Evolutionary conservation across 176 grass and related monocot genomes (phyloP).

Genomic region (Eragrostis nindensis): DNA sequence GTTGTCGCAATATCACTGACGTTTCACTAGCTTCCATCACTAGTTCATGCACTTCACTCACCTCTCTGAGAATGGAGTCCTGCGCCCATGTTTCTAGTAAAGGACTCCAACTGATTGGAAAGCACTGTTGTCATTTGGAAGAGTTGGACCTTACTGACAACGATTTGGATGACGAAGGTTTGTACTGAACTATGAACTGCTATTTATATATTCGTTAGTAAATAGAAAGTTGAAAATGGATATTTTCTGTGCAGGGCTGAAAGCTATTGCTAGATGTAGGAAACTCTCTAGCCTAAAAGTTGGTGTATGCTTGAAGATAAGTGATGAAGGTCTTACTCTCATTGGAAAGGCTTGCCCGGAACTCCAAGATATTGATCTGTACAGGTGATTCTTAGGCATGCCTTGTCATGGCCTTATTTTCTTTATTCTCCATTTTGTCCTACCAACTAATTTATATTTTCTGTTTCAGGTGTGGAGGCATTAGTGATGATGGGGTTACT

Average conservation of each 20-base stretch:
- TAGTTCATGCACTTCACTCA: conserved; percentile 69
- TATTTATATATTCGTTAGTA: neutral
- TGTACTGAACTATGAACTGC: conserved; percentile 14
- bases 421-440: neutral
- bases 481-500: conserved; percentile 70
- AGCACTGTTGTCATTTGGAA: conserved; percentile 56
- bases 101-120: conserved; percentile 71
- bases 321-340: conserved; percentile 68
- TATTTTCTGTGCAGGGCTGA: conserved; percentile 59
- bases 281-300: conserved; percentile 80
- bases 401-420: conserved; percentile 4
- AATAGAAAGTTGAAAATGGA: neutral
- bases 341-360: conserved; percentile 60
- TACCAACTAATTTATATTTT: conserved; percentile 23
- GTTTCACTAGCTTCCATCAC: conserved; percentile 66
- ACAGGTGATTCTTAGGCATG: conserved; percentile 44
- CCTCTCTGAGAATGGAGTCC: conserved; percentile 89
- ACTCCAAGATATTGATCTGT: conserved; percentile 83
- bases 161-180: conserved; percentile 90
- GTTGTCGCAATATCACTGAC: conserved; percentile 77
- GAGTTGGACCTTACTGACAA: conserved; percentile 84
- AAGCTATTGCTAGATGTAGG: conserved; percentile 58
- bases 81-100: conserved; percentile 61
- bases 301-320: conserved; percentile 81
- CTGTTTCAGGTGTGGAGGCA: conserved; percentile 60